Evolutionary conservation across 2,329 filamentous ascomycete genomes (phyloP), one percentile per base, ranked within the genome.

Genomic region (Scedosporium aurantiacum): DNA sequence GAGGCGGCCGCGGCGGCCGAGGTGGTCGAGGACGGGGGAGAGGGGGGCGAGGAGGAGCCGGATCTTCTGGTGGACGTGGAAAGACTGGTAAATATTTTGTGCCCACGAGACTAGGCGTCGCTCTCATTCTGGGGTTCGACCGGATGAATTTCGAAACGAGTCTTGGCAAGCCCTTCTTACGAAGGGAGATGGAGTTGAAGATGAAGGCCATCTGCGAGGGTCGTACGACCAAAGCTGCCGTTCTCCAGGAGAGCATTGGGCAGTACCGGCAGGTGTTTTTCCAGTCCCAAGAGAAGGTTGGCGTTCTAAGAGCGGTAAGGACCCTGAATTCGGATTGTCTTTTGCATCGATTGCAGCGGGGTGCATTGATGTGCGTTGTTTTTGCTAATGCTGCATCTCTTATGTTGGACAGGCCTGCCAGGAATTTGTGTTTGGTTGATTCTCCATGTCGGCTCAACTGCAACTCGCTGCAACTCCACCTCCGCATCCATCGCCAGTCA

Each of bases 191-290:
- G 91, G 94, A 99, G 74, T 76, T 91, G 64, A 90, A 91, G 72
- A 97, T 99, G 93, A 94, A 92, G 71, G 90, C 90, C 62, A 97
- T 99, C 62, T 97, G 94, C 74, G 91, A 93, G 63, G 94, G 94
- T 27, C 85, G 83, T 59, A 88, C 85, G 65, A 89, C 87, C 40
- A 87, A 85, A 68, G 81, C 83, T 60, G 82, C 84, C 21, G 90
- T 99, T 56, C 82, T 99, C 50, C 81, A 86, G 61, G 87, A 96
- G 72, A 96, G 89, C 70, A 78, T 99, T 61, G 83, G 87, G 63
- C 90, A 94, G 76, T 99, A 97, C 72, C 85, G 87, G 58, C 85
- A 86, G 60, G 90, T 97, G 14, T 99, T 93, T 74, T 79, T 88
- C 67, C 89, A 92, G 69, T 92, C 91, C 1, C 83, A 86, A 67